phyloP scores from a whole-genome alignment of 83 land plant species.

The Isoetes engelmannii region DNA sequence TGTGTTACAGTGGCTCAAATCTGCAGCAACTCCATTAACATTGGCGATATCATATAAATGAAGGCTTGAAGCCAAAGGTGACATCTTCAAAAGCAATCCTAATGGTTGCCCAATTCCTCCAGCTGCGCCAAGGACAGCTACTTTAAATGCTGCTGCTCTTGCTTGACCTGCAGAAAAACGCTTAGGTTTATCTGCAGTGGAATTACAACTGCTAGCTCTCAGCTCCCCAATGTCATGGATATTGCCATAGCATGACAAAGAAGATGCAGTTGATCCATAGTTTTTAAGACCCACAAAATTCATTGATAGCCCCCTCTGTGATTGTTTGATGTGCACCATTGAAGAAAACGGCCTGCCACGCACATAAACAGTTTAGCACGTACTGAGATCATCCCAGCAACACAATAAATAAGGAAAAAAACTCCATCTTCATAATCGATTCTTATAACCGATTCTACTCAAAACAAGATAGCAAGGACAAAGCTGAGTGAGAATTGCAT shows the following conservation, averaged over 20 bases:
- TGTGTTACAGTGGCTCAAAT: slow-evolving; percentile 91
- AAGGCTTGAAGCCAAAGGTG: slow-evolving; percentile 63
- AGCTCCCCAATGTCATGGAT: neutral
- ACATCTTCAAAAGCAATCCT: slow-evolving; percentile 80
- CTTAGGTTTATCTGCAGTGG: no score
- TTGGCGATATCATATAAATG: slow-evolving; percentile 91
- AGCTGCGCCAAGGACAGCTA: slow-evolving; percentile 89
- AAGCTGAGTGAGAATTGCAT: no score
- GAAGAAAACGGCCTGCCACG: neutral
- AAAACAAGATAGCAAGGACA: no score
- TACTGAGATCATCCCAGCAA: no score
- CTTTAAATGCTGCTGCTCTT: slow-evolving; percentile 57
- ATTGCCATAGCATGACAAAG: slow-evolving; percentile 3
- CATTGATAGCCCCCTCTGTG: neutral
- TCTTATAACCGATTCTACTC: no score
- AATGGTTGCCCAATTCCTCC: slow-evolving; percentile 95
- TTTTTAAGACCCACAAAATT: slow-evolving; percentile 6
- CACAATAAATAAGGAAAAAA: no score
- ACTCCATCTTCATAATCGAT: no score
- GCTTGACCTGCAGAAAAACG: slow-evolving; percentile 21
- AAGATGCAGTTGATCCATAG: neutral
- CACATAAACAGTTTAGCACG: no score
- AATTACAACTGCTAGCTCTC: no score
- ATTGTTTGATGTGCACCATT: neutral
- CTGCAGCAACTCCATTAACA: slow-evolving; percentile 91